Base-by-base conservation (phyloP, 208 protist species). In the Crithidia thermophila region DNA sequence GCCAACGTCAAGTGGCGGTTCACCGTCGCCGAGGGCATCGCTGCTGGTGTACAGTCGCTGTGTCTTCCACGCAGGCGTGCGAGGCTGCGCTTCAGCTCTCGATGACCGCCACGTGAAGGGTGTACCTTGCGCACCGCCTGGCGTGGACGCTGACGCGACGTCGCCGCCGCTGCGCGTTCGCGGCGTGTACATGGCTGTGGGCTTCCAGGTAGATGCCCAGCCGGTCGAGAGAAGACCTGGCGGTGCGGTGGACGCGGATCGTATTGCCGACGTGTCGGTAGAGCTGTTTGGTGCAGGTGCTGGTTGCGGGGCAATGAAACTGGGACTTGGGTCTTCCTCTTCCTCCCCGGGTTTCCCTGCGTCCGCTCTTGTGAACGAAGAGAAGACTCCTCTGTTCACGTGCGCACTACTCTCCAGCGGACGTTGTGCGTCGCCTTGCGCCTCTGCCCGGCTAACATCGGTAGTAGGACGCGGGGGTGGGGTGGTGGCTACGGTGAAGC, bases 401-500 rank as follows among this genome's bases (percentile, higher is more conserved):
- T 49, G 55, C 34, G 37, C 4, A 18, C 3, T 30, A 6, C 25
- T 20, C 28, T 51, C 6, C 0, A 3, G 43, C 30, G 58, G 9
- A 33, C 13, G 28, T 4, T 43, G 31, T 6, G 7, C 36, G 0
- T 28, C 31, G 25, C 40, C 34, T 43, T n/a, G n/a, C n/a, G n/a
- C n/a, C n/a, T n/a, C n/a, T n/a, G n/a, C n/a, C n/a, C n/a, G n/a
- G n/a, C n/a, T n/a, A n/a, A n/a, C 9, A 8, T 30, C 61, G 28
- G n/a, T 25, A 28, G 58, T 57, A 21, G 28, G n/a, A 33, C 62
- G 42, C 8, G 43, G 57, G 7, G 52, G 49, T 18, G 59, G 21
- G 31, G 67, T 61, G 55, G 69, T 62, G 43, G 69, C 69, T 4
- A 68, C 60, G 36, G 69, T 59, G 39, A 75, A 69, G 27, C 61